Evolutionary conservation across 768 basidiomycete species (phyloP).

Genomic region (Dacryopinax primogenitus): DNA sequence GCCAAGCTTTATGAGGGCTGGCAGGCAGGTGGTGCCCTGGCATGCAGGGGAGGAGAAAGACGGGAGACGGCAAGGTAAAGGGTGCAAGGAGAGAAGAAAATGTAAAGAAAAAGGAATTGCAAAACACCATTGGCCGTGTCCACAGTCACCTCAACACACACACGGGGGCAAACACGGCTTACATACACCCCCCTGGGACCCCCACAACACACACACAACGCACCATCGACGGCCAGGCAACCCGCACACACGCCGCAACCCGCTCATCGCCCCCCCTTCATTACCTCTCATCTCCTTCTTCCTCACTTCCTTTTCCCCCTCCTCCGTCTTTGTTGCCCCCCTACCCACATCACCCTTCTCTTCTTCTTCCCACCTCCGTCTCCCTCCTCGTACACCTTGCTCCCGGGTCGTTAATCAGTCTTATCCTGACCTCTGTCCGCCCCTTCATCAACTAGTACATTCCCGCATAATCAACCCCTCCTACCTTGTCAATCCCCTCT

Average conservation of each 20-base stretch:
- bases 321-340: constrained; percentile 16
- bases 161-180: neutral
- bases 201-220: neutral
- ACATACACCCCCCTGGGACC: neutral
- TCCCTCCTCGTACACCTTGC: constrained; percentile 9
- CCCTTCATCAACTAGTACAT: neutral
- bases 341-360: constrained; percentile 27
- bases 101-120: no score
- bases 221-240: neutral
- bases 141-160: neutral
- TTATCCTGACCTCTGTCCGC: constrained; percentile 19
- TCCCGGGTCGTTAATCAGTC: neutral
- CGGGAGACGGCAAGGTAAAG: no score
- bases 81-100: no score
- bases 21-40: no score
- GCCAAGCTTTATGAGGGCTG: no score
- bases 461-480: neutral
- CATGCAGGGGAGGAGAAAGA: no score
- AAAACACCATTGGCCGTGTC: no score
- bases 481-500: neutral
- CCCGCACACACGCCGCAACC: neutral
- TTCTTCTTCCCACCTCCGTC: constrained; percentile 21
- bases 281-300: constrained; percentile 6
- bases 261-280: constrained; percentile 12
- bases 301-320: constrained; percentile 11